Evolutionary conservation across 2,329 filamentous ascomycete species (phyloP), one percentile per base, ranked within the genome.

Genomic region (Bipolaris gigantea): DNA sequence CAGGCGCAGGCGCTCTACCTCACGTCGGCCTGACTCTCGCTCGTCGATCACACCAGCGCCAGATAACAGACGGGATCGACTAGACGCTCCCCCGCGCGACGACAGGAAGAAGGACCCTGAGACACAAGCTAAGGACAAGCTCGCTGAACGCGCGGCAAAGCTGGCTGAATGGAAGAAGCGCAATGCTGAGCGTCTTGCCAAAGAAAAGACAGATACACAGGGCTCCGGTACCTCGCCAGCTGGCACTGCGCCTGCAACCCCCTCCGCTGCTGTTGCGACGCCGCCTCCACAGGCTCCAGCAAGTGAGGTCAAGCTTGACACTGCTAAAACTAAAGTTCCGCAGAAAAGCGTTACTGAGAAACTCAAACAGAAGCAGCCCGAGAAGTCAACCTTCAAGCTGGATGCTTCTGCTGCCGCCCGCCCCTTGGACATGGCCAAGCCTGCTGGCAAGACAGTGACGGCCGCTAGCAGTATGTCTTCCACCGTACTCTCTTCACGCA

Each of bases 321-420:
- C 84, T 9, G 74, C 80, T 68, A 81, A 86, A 57, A 88, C 89
- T 64, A 95, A 94, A 73, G 93, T 94, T 66, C 89, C 95, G 64
- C 89, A 90, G 5, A 96, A 96, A 74, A 88, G 86, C 18, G 92
- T 94, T 63, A 88, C 85, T 36, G 95, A 93, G 74, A 94, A 90
- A 72, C 83, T 88, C 18, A 83, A 86, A 38, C 81, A 49, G 77
- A 83, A 67, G 75, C 83, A 62, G 48, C 59, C 57, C 43, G 64
- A 69, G 42, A 68, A 71, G 57, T 64, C 72, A 67, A 77, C 61
- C 66, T 77, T 71, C 70, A 74, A 60, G 62, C 69, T 66, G 53
- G 68, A 72, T 35, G 64, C 66, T 41, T 65, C 63, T 41, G 69
- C 68, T 34, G 69, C 70, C 34, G 65, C 62, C 18, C 64, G 64